These are phyloP conservation scores for Heliamphora pulchella DNA, from an alignment of 179 eudicot genomes.

Conservation along the genomic window DNA sequence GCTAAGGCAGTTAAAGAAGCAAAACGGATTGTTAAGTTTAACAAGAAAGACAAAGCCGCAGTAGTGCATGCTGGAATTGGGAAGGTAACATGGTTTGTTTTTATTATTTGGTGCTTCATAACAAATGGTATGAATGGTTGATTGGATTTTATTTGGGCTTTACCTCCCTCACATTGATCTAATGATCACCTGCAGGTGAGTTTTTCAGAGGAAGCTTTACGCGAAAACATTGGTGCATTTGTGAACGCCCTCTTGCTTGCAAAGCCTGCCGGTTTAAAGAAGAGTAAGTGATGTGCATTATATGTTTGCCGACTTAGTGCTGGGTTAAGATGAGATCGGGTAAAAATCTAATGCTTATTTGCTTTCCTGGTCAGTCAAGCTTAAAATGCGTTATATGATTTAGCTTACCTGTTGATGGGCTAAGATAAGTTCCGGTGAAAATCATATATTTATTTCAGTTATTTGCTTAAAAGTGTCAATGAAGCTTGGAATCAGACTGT, in stretches of 20 bases:
- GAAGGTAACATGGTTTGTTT: conserved; percentile 43
- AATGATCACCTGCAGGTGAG: conserved; percentile 40
- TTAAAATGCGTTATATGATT: background rate
- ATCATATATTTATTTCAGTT: background rate
- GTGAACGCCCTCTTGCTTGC: conserved; percentile 87
- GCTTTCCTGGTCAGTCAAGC: background rate
- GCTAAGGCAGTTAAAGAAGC: conserved; percentile 68
- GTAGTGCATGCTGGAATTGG: conserved; percentile 92
- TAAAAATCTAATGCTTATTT: background rate
- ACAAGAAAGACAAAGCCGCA: conserved; percentile 70
- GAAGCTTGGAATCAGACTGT: background rate
- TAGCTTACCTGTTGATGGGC: background rate
- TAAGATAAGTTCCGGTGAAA: background rate
- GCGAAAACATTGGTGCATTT: conserved; percentile 86
- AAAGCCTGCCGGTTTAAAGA: conserved; percentile 80
- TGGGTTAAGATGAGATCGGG: background rate
- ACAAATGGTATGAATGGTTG: background rate
- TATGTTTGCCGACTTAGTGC: conserved; percentile 3
- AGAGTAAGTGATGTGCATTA: conserved; percentile 51
- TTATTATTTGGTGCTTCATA: conserved; percentile 1
- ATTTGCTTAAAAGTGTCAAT: background rate
- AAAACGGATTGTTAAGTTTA: conserved; percentile 49
- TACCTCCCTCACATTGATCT: background rate
- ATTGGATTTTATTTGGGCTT: background rate
- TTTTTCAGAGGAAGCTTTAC: conserved; percentile 69